Conservation (phyloP, 139 green algal species). For the Yamagishiella unicocca region DNA sequence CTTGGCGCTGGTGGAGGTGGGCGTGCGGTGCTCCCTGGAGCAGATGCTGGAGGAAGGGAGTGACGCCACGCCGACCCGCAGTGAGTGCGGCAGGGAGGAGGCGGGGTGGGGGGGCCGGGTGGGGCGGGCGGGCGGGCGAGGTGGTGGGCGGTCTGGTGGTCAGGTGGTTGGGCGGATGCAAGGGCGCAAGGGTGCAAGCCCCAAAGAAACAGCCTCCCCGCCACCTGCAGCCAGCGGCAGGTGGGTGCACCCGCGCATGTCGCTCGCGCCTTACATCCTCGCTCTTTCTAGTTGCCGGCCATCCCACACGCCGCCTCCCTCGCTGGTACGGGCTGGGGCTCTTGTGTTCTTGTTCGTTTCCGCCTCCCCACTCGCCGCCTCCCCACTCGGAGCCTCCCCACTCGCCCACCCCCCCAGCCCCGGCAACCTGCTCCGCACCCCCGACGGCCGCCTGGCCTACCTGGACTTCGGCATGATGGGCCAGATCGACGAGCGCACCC, state of each 20-base stretch:
- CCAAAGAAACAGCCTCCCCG: neutral
- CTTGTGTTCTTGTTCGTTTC: no score
- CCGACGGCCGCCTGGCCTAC: conserved; percentile 71
- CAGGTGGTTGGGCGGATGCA: neutral
- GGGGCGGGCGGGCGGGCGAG: neutral
- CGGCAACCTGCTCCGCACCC: conserved; percentile 77
- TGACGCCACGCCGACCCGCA: conserved; percentile 86
- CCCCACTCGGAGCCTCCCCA: neutral
- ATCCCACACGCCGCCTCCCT: no score
- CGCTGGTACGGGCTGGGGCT: no score
- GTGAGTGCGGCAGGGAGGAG: neutral
- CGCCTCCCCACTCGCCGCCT: no score
- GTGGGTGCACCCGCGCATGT: no score
- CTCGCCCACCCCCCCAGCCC: conserved; percentile 35
- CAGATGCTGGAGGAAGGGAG: conserved; percentile 84
- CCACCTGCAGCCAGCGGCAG: no score
- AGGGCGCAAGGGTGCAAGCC: neutral
- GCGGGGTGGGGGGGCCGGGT: neutral
- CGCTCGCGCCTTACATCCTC: no score
- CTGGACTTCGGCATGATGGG: conserved; percentile 95
- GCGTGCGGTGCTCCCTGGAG: conserved; percentile 80
- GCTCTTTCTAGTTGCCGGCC: neutral
- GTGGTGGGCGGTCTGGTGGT: neutral
- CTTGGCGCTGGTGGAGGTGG: conserved; percentile 88
- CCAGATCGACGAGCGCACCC: conserved; percentile 64